Conservation (phyloP, 2,329 filamentous ascomycete genomes). For the Colletotrichum costaricense region DNA sequence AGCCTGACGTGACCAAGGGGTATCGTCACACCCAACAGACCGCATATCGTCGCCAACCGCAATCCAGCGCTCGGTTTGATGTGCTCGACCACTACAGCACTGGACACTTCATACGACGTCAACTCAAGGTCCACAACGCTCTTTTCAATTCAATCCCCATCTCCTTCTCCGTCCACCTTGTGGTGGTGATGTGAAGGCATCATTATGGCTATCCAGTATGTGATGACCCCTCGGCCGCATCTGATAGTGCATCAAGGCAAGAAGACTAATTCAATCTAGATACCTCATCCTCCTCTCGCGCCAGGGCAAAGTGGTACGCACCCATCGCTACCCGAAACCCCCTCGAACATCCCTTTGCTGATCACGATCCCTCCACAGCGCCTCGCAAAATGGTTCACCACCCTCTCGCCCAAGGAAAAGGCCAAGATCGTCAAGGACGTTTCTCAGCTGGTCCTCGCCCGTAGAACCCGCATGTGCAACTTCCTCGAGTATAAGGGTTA, state of each 20-base stretch:
- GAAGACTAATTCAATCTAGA: constrained; percentile 59
- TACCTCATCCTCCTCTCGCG: constrained; percentile 97
- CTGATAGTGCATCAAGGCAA: constrained; percentile 2
- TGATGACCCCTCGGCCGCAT: neutral
- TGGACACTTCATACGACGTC: constrained; percentile 8
- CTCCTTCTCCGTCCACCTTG: constrained; percentile 21
- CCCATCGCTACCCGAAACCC: neutral
- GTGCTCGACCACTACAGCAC: constrained; percentile 2
- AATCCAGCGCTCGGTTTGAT: constrained; percentile 25
- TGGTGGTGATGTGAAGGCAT: constrained; percentile 36
- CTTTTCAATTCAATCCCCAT: constrained; percentile 26
- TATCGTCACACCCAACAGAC: constrained; percentile 13
- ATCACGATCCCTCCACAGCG: constrained; percentile 67
- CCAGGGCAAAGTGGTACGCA: constrained; percentile 97
- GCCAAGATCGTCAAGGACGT: constrained; percentile 99
- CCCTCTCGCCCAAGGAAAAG: constrained; percentile 96
- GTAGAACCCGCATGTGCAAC: constrained; percentile 99
- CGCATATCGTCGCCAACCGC: constrained; percentile 40
- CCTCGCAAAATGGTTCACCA: constrained; percentile 99
- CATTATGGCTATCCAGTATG: constrained; percentile 60
- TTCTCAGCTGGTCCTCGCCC: constrained; percentile 93
- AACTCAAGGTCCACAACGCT: constrained; percentile 26
- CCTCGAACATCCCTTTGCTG: neutral
- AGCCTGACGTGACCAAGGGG: constrained; percentile 25
- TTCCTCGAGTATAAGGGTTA: constrained; percentile 99